Base-by-base conservation (phyloP, 2,329 filamentous ascomycete species). In the Alternaria rosae region DNA sequence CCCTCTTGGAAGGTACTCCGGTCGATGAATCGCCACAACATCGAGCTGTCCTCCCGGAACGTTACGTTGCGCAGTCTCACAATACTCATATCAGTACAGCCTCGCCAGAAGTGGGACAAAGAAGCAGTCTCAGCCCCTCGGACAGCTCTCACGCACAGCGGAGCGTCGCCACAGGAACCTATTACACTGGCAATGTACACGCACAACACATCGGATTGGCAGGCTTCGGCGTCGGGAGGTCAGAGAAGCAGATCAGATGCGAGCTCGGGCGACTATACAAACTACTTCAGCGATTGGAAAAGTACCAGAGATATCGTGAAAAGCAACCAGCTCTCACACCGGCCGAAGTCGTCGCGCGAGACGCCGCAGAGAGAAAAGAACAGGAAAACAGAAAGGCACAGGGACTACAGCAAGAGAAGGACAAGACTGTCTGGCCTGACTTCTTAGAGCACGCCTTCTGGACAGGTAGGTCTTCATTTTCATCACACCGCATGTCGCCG, bases 401-500 rank as follows among this genome's bases (percentile, higher is more conserved):
- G 71, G 68, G 56, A 57, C 12, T 32, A 8, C 70, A 75, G 44
- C 70, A 76, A 26, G 73, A 72, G 48, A 77, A 70, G 75, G 71
- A 81, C 57, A 81, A 78, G 69, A 70, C 66, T 13, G 69, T 73
- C 13, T 85, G 83, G 83, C 81, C 83, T 6, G 82, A 83, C 44
- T 75, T 81, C 50, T 68, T 84, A 41, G 83, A 85, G 64, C 65
- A 76, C 44, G 82, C 83, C 6, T 85, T 85, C 65, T 84, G 82
- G 68, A 75, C 76, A 77, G 83, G 83, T 84, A 74, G 63, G 72
- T 58, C 3, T 17, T 44, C 28, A n/a, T 12, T 23, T 4, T 32
- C 17, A 35, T 11, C n/a, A 5, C 20, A 48, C 28, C 3, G 9
- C 23, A n/a, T 17, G 8, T 20, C 25, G 12, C 15, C 26, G 6